These are phyloP conservation scores for Solanum infundibuliforme DNA, from an alignment of 257 asterid species.

Conservation along the genomic window DNA sequence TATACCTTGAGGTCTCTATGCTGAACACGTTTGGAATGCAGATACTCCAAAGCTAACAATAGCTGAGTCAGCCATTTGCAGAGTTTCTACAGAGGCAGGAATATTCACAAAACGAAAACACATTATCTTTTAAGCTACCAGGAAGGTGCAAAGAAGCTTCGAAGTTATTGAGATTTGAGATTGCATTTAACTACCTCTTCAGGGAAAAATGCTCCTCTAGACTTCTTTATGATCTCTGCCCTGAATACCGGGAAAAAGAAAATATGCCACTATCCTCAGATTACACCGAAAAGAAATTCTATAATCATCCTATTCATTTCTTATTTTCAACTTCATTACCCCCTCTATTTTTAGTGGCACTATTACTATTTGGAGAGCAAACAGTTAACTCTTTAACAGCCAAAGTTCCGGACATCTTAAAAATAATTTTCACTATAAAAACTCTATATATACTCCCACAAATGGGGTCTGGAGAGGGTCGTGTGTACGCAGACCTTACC, in stretches of 20 bases:
- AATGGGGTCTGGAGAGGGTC: background rate
- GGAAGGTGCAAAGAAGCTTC: background rate
- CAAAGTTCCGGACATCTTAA: background rate
- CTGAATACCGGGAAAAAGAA: conserved; percentile 21
- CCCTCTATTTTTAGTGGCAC: background rate
- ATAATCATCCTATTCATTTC: background rate
- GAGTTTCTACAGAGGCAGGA: conserved; percentile 40
- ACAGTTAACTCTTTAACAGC: background rate
- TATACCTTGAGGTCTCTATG: conserved; percentile 92
- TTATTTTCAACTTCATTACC: background rate
- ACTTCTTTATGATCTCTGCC: conserved; percentile 55
- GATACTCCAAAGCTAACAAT: conserved; percentile 70
- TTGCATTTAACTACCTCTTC: conserved; percentile 61
- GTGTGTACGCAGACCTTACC: background rate
- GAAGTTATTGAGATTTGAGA: background rate
- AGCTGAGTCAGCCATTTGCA: conserved; percentile 95
- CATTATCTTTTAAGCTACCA: background rate
- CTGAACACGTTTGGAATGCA: conserved; percentile 85
- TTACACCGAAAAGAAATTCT: background rate
- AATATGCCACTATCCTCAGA: background rate
- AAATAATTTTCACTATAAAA: background rate
- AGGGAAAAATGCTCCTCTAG: conserved; percentile 63
- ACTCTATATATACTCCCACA: background rate
- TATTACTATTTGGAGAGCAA: background rate
- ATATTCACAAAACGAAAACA: background rate